These are phyloP conservation scores for Pseudoturritis turrita DNA, from an alignment of 345 rosid genomes.

Conservation along the genomic window DNA sequence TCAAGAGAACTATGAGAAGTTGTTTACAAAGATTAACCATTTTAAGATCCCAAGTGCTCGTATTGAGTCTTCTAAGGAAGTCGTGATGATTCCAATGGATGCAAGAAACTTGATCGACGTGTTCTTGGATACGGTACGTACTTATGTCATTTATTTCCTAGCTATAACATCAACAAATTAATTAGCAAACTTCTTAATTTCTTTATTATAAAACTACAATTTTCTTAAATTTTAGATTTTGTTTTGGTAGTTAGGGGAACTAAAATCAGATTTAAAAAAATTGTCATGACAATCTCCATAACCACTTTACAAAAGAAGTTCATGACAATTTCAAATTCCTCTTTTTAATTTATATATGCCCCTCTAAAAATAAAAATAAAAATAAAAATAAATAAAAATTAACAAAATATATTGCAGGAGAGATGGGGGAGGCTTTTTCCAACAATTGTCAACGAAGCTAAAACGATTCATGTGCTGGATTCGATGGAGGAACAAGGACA, in stretches of 20 bases:
- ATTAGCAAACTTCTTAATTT: not conserved
- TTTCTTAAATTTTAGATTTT: too few relatives aligned
- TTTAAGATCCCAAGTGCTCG: slow-evolving; percentile 39
- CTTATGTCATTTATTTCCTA: not conserved
- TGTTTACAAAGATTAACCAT: slow-evolving; percentile 30
- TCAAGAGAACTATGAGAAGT: slow-evolving; percentile 38
- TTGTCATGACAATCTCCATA: too few relatives aligned
- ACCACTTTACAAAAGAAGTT: too few relatives aligned
- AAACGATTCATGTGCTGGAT: slow-evolving; percentile 44
- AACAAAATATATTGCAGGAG: slow-evolving; percentile 34
- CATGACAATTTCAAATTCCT: too few relatives aligned
- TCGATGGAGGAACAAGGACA: slow-evolving; percentile 27
- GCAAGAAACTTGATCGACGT: slow-evolving; percentile 39
- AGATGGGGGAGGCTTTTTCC: slow-evolving; percentile 64
- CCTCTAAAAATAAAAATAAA: too few relatives aligned
- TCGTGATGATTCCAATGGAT: slow-evolving; percentile 40
- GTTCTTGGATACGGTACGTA: slow-evolving; percentile 49
- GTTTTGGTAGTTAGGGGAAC: too few relatives aligned
- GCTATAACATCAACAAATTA: not conserved
- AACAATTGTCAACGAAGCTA: slow-evolving; percentile 56
- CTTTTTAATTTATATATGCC: not conserved
- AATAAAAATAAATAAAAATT: too few relatives aligned
- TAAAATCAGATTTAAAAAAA: too few relatives aligned
- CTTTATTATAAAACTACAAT: too few relatives aligned
- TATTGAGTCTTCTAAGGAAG: slow-evolving; percentile 59